A percentile compares a stretch with the other conserved stretches of the same genome.
Evolutionary conservation across 805 yeast genomes (phyloP).

Genomic region (Blastobotrys attinorum): DNA sequence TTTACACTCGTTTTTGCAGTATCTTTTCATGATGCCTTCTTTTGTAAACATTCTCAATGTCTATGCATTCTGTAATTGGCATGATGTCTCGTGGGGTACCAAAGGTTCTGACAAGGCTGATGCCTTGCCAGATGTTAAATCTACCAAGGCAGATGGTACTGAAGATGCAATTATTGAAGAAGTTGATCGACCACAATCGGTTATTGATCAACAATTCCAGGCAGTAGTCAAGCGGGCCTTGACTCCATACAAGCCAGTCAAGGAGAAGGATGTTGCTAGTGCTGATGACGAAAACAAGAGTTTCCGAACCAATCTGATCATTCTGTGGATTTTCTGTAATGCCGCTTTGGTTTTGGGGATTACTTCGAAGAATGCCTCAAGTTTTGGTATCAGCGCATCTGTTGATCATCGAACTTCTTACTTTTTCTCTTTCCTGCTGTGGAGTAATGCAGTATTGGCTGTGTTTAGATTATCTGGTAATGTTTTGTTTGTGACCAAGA

Average conservation of each 20-base stretch:
- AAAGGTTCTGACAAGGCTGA: constrained; percentile 51
- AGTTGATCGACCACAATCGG: constrained; percentile 40
- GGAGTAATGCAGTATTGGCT: constrained; percentile 58
- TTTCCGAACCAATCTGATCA: constrained; percentile 34
- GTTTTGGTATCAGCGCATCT: constrained; percentile 31
- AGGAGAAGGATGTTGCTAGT: constrained; percentile 15
- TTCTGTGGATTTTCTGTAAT: constrained; percentile 34
- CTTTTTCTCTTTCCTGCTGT: constrained; percentile 42
- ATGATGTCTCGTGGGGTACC: constrained; percentile 71
- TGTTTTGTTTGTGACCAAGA: constrained; percentile 35
- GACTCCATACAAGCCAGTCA: constrained; percentile 39
- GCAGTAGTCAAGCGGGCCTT: constrained; percentile 44
- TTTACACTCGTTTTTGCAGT: constrained; percentile 42
- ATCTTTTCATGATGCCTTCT: constrained; percentile 30
- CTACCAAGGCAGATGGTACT: constrained; percentile 45
- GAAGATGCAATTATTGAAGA: constrained; percentile 44
- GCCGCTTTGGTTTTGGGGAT: constrained; percentile 31
- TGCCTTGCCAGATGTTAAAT: constrained; percentile 44
- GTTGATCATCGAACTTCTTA: constrained; percentile 31
- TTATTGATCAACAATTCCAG: constrained; percentile 44
- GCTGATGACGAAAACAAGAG: constrained; percentile 32
- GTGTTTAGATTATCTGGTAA: constrained; percentile 50
- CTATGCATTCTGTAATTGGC: constrained; percentile 64
- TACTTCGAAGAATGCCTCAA: constrained; percentile 30
- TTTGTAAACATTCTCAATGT: constrained; percentile 46